These are phyloP conservation scores for Lactarius indigo DNA, from an alignment of 768 basidiomycete species.

Conservation along the genomic window DNA sequence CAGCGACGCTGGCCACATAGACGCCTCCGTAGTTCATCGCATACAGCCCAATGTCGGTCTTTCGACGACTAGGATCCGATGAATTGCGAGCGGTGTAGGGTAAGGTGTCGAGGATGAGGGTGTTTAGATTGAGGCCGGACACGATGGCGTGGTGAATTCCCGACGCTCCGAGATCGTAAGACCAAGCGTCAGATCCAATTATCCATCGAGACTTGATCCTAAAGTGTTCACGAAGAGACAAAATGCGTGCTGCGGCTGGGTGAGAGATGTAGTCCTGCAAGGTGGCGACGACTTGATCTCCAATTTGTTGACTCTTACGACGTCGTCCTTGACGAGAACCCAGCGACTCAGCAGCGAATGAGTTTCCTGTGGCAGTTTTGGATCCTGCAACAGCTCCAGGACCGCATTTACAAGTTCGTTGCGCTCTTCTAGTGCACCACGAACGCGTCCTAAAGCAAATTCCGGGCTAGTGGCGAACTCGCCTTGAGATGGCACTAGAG, in stretches of 20 bases:
- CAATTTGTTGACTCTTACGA: conserved; percentile 52
- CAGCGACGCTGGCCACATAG: conserved; percentile 92
- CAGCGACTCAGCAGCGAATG: conserved; percentile 77
- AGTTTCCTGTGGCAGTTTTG: conserved; percentile 47
- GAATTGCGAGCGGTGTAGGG: conserved; percentile 80
- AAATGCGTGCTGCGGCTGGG: conserved; percentile 51
- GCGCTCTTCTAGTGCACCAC: conserved; percentile 77
- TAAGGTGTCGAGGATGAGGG: conserved; percentile 89
- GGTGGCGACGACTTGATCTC: conserved; percentile 50
- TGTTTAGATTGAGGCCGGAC: conserved; percentile 88
- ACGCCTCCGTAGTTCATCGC: conserved; percentile 98
- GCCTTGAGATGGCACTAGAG: conserved; percentile 65
- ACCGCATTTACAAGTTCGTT: conserved; percentile 60
- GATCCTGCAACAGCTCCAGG: conserved; percentile 57
- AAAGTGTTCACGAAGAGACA: conserved; percentile 60
- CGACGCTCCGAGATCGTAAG: conserved; percentile 92
- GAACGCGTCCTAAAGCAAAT: conserved; percentile 88
- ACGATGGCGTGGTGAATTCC: conserved; percentile 94
- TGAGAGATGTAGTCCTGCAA: conserved; percentile 44
- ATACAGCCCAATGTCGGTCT: conserved; percentile 96
- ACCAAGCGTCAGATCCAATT: conserved; percentile 97
- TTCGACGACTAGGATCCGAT: conserved; percentile 69
- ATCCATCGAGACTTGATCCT: conserved; percentile 85
- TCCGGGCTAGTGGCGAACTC: conserved; percentile 85
- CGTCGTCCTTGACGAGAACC: conserved; percentile 73